A percentile compares a stretch with the other conserved stretches of the same genome.
phyloP scores from a whole-genome alignment of 371 early-diverging fungal species.

The Rhizomucor pusillus region DNA sequence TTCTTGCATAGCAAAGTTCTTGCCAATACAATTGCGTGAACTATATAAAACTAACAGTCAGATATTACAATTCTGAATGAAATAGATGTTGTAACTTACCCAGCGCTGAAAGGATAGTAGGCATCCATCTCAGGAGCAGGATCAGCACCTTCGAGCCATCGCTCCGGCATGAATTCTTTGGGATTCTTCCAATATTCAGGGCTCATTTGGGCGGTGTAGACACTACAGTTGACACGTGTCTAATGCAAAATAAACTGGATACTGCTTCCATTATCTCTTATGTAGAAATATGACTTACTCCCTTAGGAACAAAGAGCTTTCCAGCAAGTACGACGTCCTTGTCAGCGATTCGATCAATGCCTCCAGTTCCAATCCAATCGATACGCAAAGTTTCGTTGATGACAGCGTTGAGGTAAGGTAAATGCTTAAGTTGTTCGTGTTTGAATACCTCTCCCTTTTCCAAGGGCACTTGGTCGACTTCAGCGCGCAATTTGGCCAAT shows the following conservation, averaged over 20 bases:
- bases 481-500: slow-evolving; percentile 22
- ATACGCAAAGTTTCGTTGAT: slow-evolving; percentile 39
- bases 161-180: slow-evolving; percentile 25
- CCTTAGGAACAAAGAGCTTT: slow-evolving; percentile 14
- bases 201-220: slow-evolving; percentile 21
- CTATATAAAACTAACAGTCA: slow-evolving; percentile 8
- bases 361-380: slow-evolving; percentile 23
- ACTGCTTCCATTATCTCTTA: neutral
- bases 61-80: neutral
- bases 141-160: slow-evolving; percentile 23
- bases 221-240: slow-evolving; percentile 8
- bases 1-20: slow-evolving; percentile 48
- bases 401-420: slow-evolving; percentile 36
- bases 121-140: slow-evolving; percentile 21
- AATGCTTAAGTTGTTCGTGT: slow-evolving; percentile 29
- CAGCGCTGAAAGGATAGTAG: slow-evolving; percentile 42
- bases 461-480: slow-evolving; percentile 20
- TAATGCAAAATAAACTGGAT: neutral
- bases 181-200: slow-evolving; percentile 27
- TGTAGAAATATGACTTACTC: slow-evolving; percentile 5
- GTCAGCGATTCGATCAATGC: slow-evolving; percentile 18
- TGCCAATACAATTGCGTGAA: slow-evolving; percentile 51
- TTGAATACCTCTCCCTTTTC: slow-evolving; percentile 14
- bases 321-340: slow-evolving; percentile 16
- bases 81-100: slow-evolving; percentile 14